Evolutionary conservation across 495 filamentous ascomycete genomes (phyloP).

Genomic region (Antarctomyces pellizariae): DNA sequence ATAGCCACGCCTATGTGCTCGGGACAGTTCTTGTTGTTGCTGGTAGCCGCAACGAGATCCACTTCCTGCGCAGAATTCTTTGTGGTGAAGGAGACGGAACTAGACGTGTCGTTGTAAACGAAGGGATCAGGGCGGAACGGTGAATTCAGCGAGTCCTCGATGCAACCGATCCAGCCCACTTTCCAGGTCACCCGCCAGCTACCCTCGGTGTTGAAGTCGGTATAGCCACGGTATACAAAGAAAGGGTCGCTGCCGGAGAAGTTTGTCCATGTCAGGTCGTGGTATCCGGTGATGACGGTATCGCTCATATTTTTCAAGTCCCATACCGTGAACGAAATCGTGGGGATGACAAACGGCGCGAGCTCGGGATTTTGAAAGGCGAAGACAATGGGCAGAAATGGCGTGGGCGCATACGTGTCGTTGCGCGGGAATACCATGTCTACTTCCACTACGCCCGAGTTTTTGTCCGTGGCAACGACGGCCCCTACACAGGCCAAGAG

Average conservation of each 20-base stretch:
- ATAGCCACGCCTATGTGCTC: too few species aligned
- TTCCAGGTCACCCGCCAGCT: too few species aligned
- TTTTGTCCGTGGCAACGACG: conserved; percentile 1
- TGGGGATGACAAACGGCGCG: conserved; percentile 7
- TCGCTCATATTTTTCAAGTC: conserved; percentile 1
- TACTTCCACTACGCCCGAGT: conserved; percentile 12
- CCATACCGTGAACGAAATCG: conserved; percentile 4
- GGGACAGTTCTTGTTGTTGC: too few species aligned
- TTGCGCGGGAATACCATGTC: conserved; percentile 20
- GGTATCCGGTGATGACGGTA: background rate
- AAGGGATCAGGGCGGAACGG: too few species aligned
- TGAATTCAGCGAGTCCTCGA: too few species aligned
- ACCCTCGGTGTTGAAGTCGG: conserved; percentile 1
- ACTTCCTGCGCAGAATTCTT: too few species aligned
- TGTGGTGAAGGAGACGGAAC: too few species aligned
- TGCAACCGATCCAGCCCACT: too few species aligned
- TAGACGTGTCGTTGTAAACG: too few species aligned
- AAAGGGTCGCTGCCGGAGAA: conserved; percentile 8
- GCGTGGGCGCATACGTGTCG: conserved; percentile 17
- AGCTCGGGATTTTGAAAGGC: conserved; percentile 15
- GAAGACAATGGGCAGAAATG: conserved; percentile 17
- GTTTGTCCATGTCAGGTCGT: conserved; percentile 3
- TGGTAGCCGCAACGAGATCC: too few species aligned
- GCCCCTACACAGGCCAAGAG: background rate
- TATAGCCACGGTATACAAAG: conserved; percentile 4